Conservation (phyloP, 2,329 filamentous ascomycete genomes). For the Gnomoniopsis smithogilvyi region DNA sequence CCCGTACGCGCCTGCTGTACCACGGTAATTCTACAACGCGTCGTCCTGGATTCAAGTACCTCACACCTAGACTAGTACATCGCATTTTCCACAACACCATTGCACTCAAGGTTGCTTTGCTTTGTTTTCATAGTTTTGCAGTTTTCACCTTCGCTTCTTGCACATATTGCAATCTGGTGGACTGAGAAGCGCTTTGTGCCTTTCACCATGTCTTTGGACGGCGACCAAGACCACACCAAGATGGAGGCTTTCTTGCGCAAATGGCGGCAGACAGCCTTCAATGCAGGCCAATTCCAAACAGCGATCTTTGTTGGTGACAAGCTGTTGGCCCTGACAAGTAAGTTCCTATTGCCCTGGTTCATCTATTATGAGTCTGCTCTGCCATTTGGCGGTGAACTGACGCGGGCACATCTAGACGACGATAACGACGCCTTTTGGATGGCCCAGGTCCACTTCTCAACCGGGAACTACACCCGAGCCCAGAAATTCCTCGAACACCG, state of each 20-base stretch:
- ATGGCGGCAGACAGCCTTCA: constrained; percentile 93
- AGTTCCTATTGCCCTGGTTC: constrained; percentile 28
- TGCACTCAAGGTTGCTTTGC: too few relatives aligned
- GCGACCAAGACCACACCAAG: constrained; percentile 16
- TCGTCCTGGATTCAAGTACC: too few relatives aligned
- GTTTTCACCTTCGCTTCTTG: too few relatives aligned
- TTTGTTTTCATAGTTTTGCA: too few relatives aligned
- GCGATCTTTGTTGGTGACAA: constrained; percentile 98
- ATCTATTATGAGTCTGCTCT: not conserved
- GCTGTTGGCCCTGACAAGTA: constrained; percentile 88
- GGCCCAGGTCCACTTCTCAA: constrained; percentile 95
- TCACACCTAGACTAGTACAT: too few relatives aligned
- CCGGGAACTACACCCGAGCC: constrained; percentile 90
- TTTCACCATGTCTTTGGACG: constrained; percentile 16
- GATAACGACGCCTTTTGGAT: constrained; percentile 96
- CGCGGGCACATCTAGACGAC: constrained; percentile 58
- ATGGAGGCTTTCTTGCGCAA: constrained; percentile 95
- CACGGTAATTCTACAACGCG: too few relatives aligned
- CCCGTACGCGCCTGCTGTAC: too few relatives aligned
- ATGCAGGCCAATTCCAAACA: constrained; percentile 94
- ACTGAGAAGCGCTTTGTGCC: not conserved
- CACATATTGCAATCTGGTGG: too few relatives aligned
- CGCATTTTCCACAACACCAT: too few relatives aligned
- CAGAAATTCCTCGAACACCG: constrained; percentile 81
- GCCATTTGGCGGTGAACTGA: constrained; percentile 6